Conservation (phyloP, 192 early-diverging fungal genomes). For the Coemansia sp. region DNA sequence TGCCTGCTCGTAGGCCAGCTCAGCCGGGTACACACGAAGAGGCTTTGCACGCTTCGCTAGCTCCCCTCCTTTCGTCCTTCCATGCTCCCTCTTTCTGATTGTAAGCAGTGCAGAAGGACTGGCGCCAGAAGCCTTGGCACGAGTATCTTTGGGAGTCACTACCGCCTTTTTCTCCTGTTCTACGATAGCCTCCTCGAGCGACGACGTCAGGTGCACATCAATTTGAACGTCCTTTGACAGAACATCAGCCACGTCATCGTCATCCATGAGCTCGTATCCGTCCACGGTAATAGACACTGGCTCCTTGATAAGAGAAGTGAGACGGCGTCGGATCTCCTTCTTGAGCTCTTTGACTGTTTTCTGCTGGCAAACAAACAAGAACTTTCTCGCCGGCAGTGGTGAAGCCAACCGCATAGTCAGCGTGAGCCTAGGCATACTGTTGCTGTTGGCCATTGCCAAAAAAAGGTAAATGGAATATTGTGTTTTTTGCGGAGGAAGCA, state of each 20-base stretch:
- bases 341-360: conserved; percentile 32
- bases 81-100: conserved; percentile 17
- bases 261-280: conserved; percentile 49
- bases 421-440: conserved; percentile 6
- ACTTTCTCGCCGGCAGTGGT: conserved; percentile 28
- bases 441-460: neutral
- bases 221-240: conserved; percentile 3
- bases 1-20: conserved; percentile 1
- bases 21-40: conserved; percentile 7
- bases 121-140: neutral
- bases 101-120: neutral
- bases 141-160: neutral
- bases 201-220: neutral
- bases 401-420: conserved; percentile 22
- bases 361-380: conserved; percentile 34
- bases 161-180: too few relatives aligned
- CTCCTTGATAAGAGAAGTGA: conserved; percentile 12
- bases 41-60: neutral
- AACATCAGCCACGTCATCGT: conserved; percentile 27
- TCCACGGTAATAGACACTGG: conserved; percentile 13
- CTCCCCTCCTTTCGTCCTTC: neutral
- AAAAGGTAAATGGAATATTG: neutral
- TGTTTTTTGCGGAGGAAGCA: neutral
- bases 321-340: conserved; percentile 36
- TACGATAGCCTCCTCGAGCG: neutral